Conservation (phyloP, 176 grass and related monocot genomes). For the Alloteropsis semialata region DNA sequence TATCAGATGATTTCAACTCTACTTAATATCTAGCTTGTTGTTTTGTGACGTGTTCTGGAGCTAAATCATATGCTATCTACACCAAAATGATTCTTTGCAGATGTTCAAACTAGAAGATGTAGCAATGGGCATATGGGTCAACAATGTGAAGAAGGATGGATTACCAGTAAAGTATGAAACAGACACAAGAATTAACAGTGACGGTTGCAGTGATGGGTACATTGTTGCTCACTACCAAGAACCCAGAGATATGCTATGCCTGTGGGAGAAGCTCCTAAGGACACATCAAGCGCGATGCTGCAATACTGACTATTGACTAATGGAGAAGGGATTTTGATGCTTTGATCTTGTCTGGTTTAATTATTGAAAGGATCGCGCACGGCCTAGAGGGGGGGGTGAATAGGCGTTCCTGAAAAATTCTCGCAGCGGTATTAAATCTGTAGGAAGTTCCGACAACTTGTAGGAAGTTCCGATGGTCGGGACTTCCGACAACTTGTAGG, state of each 20-base stretch:
- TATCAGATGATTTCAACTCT: constrained; percentile 11
- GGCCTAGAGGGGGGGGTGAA: too few species aligned
- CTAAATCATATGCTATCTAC: constrained; percentile 25
- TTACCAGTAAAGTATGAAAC: constrained; percentile 67
- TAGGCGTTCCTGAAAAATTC: too few species aligned
- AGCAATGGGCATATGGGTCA: constrained; percentile 93
- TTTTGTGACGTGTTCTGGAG: constrained; percentile 11
- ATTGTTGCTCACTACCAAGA: constrained; percentile 93
- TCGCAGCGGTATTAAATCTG: too few species aligned
- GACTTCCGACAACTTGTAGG: too few species aligned
- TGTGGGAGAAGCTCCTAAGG: constrained; percentile 72
- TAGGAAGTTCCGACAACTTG: too few species aligned
- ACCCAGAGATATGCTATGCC: constrained; percentile 73
- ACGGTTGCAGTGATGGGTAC: constrained; percentile 67
- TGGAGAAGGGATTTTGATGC: not conserved
- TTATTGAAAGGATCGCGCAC: too few species aligned
- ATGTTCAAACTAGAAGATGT: constrained; percentile 99
- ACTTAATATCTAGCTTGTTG: not conserved
- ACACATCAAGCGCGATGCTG: constrained; percentile 67
- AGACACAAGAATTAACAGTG: constrained; percentile 60
- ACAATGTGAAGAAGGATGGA: constrained; percentile 61
- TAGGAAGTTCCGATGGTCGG: too few species aligned
- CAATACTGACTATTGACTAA: constrained; percentile 34
- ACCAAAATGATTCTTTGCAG: constrained; percentile 34
- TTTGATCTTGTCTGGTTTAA: not conserved